phyloP scores from a whole-genome alignment of 2,329 filamentous ascomycete genomes.

The Colletotrichum magnum region DNA sequence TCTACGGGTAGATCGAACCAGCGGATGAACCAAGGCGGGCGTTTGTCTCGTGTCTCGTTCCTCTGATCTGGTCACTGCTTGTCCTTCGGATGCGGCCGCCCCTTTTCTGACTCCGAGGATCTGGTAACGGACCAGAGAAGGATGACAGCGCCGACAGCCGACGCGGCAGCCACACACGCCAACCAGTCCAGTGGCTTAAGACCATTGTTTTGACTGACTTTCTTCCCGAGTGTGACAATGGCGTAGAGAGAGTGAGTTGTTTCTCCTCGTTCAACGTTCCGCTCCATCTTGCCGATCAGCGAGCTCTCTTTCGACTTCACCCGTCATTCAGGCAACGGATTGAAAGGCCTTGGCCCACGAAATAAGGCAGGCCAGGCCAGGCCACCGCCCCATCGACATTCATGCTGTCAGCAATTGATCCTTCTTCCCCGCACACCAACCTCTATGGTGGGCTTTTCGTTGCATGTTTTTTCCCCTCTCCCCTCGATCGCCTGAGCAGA shows the following conservation, averaged over 20 bases:
- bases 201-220: background rate
- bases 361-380: background rate
- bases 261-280: conserved; percentile 4
- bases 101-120: conserved; percentile 21
- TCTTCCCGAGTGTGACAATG: conserved; percentile 10
- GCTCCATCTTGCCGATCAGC: background rate
- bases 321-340: background rate
- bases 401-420: conserved; percentile 32
- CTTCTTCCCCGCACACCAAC: conserved; percentile 15
- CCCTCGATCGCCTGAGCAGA: background rate
- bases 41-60: conserved; percentile 3
- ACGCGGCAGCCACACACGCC: background rate
- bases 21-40: conserved; percentile 2
- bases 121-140: conserved; percentile 14
- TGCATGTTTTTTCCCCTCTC: conserved; percentile 1
- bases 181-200: background rate
- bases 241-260: background rate
- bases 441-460: background rate
- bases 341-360: background rate
- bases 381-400: conserved; percentile 6
- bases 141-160: background rate
- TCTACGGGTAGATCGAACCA: background rate
- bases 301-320: conserved; percentile 4
- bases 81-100: conserved; percentile 14
- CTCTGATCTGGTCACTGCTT: background rate